Conservation (phyloP, 306 rosid species). For the Geum urbanum region DNA sequence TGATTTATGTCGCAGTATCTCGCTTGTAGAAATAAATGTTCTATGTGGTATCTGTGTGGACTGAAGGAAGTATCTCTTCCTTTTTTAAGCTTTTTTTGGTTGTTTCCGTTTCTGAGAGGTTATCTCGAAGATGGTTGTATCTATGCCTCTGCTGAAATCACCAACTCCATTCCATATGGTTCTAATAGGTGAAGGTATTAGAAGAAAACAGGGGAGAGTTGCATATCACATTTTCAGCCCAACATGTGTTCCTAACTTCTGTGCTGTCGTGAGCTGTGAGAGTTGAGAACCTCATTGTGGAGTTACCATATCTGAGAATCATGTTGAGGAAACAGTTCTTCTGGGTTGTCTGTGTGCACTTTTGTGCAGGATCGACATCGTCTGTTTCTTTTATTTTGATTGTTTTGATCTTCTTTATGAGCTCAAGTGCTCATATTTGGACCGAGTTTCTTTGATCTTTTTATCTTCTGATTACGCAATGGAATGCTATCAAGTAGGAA, state of each 20-base stretch:
- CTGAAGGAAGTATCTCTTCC: background rate
- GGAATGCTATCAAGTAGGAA: constrained; percentile 8
- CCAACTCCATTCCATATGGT: background rate
- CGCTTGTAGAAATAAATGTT: too few species aligned
- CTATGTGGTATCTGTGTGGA: background rate
- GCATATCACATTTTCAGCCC: background rate
- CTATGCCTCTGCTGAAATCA: background rate
- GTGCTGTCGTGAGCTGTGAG: background rate
- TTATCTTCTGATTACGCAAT: constrained; percentile 4
- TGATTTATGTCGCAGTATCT: too few species aligned
- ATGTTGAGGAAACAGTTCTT: background rate
- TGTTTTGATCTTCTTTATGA: background rate
- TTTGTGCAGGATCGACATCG: too few species aligned
- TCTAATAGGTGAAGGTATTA: background rate
- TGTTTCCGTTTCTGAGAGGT: too few species aligned
- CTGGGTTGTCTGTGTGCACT: background rate
- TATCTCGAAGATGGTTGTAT: too few species aligned
- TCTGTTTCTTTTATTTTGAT: background rate
- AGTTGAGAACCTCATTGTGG: background rate
- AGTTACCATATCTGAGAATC: background rate
- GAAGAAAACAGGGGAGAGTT: background rate
- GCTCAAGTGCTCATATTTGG: background rate
- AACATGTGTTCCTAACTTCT: background rate
- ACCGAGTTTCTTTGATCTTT: background rate
- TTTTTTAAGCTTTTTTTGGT: too few species aligned